Conservation (phyloP, 257 asterid species). For the Primulina huaijiensis region DNA sequence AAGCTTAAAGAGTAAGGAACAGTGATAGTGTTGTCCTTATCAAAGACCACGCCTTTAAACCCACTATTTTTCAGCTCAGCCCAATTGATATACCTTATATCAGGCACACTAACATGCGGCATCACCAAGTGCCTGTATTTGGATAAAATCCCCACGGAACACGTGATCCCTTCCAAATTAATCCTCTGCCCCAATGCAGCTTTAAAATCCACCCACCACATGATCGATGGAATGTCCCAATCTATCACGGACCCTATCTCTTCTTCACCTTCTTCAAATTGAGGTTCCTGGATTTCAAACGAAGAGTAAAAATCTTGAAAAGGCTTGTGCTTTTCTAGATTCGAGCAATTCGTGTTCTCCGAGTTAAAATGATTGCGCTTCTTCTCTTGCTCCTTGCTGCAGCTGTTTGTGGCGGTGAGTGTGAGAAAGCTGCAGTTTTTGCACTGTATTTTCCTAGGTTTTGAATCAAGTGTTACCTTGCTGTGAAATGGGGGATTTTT, state of each 20-base stretch:
- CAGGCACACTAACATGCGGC: slow-evolving; percentile 74
- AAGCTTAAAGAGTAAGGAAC: slow-evolving; percentile 81
- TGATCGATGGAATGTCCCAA: slow-evolving; percentile 48
- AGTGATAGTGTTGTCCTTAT: slow-evolving; percentile 89
- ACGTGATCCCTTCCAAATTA: slow-evolving; percentile 73
- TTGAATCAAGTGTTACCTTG: slow-evolving; percentile 23
- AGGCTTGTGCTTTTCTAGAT: slow-evolving; percentile 28
- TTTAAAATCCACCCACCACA: slow-evolving; percentile 77
- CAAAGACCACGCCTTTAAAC: slow-evolving; percentile 91
- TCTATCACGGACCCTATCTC: slow-evolving; percentile 25
- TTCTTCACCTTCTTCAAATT: slow-evolving; percentile 24
- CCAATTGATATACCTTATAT: slow-evolving; percentile 83
- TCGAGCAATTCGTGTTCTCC: slow-evolving; percentile 21
- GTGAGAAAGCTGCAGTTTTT: slow-evolving; percentile 30
- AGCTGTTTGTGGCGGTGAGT: slow-evolving; percentile 47
- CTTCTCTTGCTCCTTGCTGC: slow-evolving; percentile 59
- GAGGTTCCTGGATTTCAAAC: slow-evolving; percentile 33
- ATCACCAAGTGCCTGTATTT: slow-evolving; percentile 65
- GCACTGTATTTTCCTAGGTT: slow-evolving; percentile 24
- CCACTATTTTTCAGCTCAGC: slow-evolving; percentile 70
- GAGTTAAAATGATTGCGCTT: slow-evolving; percentile 27
- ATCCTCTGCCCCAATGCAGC: slow-evolving; percentile 92
- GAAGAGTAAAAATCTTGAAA: slow-evolving; percentile 40
- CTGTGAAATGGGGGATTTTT: slow-evolving; percentile 30
- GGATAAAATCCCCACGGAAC: slow-evolving; percentile 57